phyloP scores from a whole-genome alignment of 2,329 filamentous ascomycete species.

The Trichoderma atrobrunneum region DNA sequence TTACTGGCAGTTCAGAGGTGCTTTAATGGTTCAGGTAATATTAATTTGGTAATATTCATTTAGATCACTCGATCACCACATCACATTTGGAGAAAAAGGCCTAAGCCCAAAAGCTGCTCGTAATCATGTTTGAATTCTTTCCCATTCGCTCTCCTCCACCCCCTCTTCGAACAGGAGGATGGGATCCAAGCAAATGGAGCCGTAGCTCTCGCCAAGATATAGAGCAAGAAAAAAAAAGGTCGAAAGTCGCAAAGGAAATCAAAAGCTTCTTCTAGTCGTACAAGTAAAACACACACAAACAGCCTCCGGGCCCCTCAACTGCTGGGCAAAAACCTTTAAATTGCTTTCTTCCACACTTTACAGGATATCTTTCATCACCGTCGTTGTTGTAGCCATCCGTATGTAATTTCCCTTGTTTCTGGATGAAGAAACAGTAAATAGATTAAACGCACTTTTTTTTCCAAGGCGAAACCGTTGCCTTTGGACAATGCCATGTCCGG shows the following conservation, averaged over 20 bases:
- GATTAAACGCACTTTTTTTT: constrained; percentile 35
- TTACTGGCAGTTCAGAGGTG: neutral
- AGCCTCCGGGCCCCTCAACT: constrained; percentile 24
- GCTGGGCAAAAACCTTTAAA: constrained; percentile 23
- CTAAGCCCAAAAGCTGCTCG: neutral
- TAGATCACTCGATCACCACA: neutral
- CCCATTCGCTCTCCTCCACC: neutral
- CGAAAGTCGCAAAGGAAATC: neutral
- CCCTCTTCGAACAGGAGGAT: neutral
- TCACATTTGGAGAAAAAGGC: neutral
- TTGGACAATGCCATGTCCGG: constrained; percentile 30
- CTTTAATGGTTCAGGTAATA: neutral
- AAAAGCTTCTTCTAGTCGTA: constrained; percentile 33
- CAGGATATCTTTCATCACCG: constrained; percentile 7
- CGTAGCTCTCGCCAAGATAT: neutral
- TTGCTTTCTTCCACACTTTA: constrained; percentile 25
- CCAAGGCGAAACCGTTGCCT: constrained; percentile 25
- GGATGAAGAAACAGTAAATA: constrained; percentile 39
- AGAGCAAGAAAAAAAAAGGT: constrained; percentile 19
- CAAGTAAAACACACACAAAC: constrained; percentile 27
- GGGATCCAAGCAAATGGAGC: neutral
- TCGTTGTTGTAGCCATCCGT: constrained; percentile 17
- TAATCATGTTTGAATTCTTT: constrained; percentile 1
- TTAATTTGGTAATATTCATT: neutral
- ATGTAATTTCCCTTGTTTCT: constrained; percentile 29